Base-by-base conservation (phyloP, 495 filamentous ascomycete species). In the Pseudomonodictys pantanalensis region DNA sequence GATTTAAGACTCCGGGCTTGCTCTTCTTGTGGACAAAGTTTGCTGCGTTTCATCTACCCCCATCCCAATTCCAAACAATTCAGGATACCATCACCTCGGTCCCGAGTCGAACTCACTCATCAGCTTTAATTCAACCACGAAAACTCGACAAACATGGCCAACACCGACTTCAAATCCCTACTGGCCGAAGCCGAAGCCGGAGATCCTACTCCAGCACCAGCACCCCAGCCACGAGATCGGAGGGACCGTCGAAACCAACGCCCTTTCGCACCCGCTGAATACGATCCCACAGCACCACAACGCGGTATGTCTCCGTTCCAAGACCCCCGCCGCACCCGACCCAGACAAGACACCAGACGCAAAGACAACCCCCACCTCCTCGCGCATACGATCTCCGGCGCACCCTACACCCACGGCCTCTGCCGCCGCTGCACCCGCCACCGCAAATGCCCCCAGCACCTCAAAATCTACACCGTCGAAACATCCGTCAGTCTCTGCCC, bases 331-430 rank as follows among this genome's bases (percentile, higher is more conserved):
- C 20, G 10, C 4, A 12, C n/a, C 24, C 38, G n/a, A 2, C 17
- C 9, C 22, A 25, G 11, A 9, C 39, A 42, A 10, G 39, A 30
- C 12, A 26, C 52, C 24, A 30, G 22, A 3, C 30, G 2, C 35
- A 32, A 38, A 15, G 20, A 58, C 46, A 58, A 58, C 42, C 56
- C 29, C 22, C 30, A 43, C 24, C n/a, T 51, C 32, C 6, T 57
- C 17, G 1, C 12, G n/a, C 56, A 58, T 25, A 23, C 22, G 15
- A 12, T 58, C 22, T 5, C 29, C 45, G 45, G 24, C n/a, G 56
- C 56, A 23, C 45, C 53, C 1, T 57, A 58, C 56, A 58, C 45
- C 1, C 9, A 2, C 8, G 0, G 20, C 9, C 17, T 32, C 2
- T 58, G 45, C 56, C 50, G 32, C 10, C 18, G 25, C 2, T 58